Percentiles rank a stretch among this genome's conserved stretches.
These are phyloP conservation scores for Meyerozyma sp. DNA, from an alignment of 1,139 yeast genomes.

Conservation along the genomic window DNA sequence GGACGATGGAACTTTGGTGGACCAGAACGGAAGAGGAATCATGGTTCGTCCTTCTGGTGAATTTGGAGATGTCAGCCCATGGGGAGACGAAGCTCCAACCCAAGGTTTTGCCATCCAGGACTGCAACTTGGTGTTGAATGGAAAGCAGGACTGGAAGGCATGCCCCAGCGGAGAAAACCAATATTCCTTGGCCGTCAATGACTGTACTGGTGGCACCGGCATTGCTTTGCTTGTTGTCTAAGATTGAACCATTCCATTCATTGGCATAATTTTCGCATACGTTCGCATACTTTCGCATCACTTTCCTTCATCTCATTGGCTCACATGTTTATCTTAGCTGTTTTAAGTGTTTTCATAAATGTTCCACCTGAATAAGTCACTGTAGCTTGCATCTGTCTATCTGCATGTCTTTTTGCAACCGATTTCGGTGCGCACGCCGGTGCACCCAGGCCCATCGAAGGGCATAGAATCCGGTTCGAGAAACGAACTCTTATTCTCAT, in stretches of 20 bases:
- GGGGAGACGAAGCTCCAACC: conserved; percentile 11
- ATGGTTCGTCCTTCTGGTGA: conserved; percentile 24
- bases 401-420: not conserved
- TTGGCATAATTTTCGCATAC: not conserved
- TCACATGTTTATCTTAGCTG: not conserved
- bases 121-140: conserved; percentile 10
- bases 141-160: conserved; percentile 16
- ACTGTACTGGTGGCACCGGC: conserved; percentile 24
- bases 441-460: conserved; percentile 1
- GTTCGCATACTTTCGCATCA: not conserved
- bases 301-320: not conserved
- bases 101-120: conserved; percentile 14
- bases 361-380: too few relatives aligned
- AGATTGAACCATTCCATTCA: not conserved
- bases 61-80: conserved; percentile 25
- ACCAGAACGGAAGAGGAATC: conserved; percentile 23
- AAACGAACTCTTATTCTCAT: not conserved
- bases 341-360: not conserved
- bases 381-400: too few relatives aligned
- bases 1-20: conserved; percentile 21
- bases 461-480: not conserved
- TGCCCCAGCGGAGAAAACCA: conserved; percentile 23
- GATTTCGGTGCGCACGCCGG: conserved; percentile 1
- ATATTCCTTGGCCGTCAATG: conserved; percentile 21
- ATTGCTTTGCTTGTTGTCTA: conserved; percentile 15